Evolutionary conservation across 768 basidiomycete genomes (phyloP), one percentile per base, ranked within the genome.

Genomic region (Amyloporia xantha): DNA sequence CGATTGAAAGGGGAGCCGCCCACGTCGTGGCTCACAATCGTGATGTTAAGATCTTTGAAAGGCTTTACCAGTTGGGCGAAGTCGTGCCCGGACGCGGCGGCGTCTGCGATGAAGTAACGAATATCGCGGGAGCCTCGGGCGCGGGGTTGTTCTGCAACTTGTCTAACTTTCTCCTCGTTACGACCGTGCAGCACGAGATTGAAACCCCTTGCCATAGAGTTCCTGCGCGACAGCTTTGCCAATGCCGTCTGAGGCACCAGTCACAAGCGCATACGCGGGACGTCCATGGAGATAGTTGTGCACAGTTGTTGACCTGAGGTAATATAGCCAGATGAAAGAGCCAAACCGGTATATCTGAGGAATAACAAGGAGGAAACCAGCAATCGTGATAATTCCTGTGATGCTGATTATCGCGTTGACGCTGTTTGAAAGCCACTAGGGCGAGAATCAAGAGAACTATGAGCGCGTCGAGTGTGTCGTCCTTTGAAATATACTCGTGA

Each of bases 101-200:
- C 62, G 36, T 61, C 58, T n/a, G 61, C 62, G 13, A 64, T 28
- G 56, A 62, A 55, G 48, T 58, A 54, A 39, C 43, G 56, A 15
- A 64, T 50, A 44, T 60, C 59, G 9, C 39, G 47, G 7, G 12
- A 15, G 47, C 47, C 40, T 5, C 37, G 21, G 2, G 44, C 48
- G 38, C 56, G 52, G 23, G 25, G 9, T 4, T 27, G 20, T n/a
- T 53, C 53, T n/a, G 45, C 48, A 33, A 58, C 59, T 28, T 44
- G 50, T 40, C 49, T 38, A 51, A 62, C 49, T 49, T 62, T 62
- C 39, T 52, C 49, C 41, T 56, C 56, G 45, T 58, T 59, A 11
- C 62, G 54, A 4, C 59, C 62, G 39, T 64, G 62, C 11, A 64
- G 40, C 48, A 64, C 54, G 47, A 64, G 45, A 47, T 59, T 64